These are phyloP conservation scores for Penicillium malachiteum DNA, from an alignment of 495 filamentous ascomycete genomes.

Conservation along the genomic window DNA sequence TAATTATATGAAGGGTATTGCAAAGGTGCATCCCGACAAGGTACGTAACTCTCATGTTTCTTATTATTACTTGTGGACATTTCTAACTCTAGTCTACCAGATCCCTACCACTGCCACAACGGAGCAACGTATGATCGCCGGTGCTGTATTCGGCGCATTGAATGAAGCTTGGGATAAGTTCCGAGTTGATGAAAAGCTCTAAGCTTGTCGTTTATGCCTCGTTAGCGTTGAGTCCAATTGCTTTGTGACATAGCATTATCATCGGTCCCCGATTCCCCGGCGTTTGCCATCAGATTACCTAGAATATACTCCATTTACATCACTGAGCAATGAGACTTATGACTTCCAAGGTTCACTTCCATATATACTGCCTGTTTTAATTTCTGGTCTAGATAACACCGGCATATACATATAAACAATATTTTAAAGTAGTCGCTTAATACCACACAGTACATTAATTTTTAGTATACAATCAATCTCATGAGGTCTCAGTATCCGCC, in stretches of 20 bases:
- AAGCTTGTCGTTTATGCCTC: neutral
- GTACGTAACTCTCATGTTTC: constrained; percentile 51
- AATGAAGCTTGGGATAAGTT: constrained; percentile 99
- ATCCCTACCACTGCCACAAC: constrained; percentile 85
- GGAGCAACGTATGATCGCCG: constrained; percentile 90
- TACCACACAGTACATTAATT: constrained; percentile 11
- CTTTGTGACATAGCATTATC: constrained; percentile 12
- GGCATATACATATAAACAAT: neutral
- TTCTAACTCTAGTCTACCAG: constrained; percentile 43
- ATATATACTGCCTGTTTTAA: neutral
- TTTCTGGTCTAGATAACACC: neutral
- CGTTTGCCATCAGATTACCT: neutral
- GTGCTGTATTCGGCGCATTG: constrained; percentile 83
- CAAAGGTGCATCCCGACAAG: constrained; percentile 98
- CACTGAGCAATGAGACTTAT: constrained; percentile 3
- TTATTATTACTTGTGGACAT: neutral
- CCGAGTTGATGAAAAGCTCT: constrained; percentile 75
- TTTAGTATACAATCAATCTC: constrained; percentile 3
- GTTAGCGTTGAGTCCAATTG: neutral
- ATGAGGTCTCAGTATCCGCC: constrained; percentile 14
- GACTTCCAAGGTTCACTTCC: neutral
- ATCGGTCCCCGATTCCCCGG: neutral
- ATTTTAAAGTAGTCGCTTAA: neutral
- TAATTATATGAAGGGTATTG: constrained; percentile 98
- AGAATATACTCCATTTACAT: constrained; percentile 2